phyloP scores from a whole-genome alignment of 352 stramenopile species.

The Globisporangium irregulare region DNA sequence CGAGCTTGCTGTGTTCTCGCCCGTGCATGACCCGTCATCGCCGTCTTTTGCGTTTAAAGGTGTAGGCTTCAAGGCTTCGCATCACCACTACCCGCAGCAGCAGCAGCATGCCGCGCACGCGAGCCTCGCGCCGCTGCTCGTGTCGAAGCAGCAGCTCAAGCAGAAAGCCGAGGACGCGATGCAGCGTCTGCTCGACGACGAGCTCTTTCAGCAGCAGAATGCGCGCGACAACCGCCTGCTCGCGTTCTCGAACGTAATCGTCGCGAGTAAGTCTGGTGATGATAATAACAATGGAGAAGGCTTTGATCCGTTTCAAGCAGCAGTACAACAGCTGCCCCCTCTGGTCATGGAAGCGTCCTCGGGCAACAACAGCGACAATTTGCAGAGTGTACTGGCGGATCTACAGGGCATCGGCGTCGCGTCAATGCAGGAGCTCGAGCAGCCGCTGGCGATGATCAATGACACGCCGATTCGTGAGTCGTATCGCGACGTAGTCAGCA shows the following conservation, averaged over 20 bases:
- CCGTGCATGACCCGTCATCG: constrained; percentile 8
- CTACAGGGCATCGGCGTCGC: constrained; percentile 5
- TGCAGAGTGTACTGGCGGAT: constrained; percentile 17
- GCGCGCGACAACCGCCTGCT: constrained; percentile 27
- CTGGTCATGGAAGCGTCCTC: neutral
- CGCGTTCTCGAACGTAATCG: constrained; percentile 25
- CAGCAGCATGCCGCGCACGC: constrained; percentile 12
- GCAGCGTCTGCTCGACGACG: constrained; percentile 30
- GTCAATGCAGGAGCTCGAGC: constrained; percentile 25
- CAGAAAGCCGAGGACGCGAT: constrained; percentile 21
- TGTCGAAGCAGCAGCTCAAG: constrained; percentile 17
- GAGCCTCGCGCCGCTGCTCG: constrained; percentile 12
- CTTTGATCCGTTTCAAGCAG: constrained; percentile 20
- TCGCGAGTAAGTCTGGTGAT: neutral
- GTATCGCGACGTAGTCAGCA: constrained; percentile 26
- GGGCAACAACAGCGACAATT: neutral
- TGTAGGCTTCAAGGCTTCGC: constrained; percentile 2
- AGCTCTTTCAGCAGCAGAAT: constrained; percentile 26
- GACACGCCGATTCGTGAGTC: constrained; percentile 24
- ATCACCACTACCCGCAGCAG: neutral
- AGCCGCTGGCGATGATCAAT: constrained; percentile 21
- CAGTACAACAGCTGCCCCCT: constrained; percentile 29
- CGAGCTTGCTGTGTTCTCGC: constrained; percentile 15
- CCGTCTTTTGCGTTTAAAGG: constrained; percentile 3
- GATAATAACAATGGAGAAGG: constrained; percentile 5